These are phyloP conservation scores for Arthrobotrys sinensis DNA, from an alignment of 2,329 filamentous ascomycete genomes.

Conservation along the genomic window DNA sequence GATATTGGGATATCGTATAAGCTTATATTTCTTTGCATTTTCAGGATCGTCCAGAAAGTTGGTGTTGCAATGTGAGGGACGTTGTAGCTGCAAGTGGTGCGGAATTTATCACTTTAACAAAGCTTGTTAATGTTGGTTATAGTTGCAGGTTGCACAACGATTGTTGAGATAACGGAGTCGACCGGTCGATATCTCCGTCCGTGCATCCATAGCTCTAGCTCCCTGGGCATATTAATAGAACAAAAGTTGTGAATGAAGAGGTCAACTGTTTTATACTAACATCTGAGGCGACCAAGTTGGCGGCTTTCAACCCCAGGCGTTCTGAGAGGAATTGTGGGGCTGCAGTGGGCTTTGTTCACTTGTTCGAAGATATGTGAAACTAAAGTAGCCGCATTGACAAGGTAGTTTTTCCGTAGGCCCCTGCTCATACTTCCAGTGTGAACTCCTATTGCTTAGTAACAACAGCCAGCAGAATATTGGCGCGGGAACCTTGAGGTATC, in stretches of 20 bases:
- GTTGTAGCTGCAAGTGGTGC: not conserved
- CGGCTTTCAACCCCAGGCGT: not conserved
- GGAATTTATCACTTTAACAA: not conserved
- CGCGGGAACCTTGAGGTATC: not conserved
- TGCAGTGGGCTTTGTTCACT: slow-evolving; percentile 1
- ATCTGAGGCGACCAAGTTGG: no score
- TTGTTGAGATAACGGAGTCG: not conserved
- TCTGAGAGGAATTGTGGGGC: not conserved
- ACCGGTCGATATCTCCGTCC: not conserved
- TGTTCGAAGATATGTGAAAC: not conserved
- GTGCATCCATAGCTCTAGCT: not conserved
- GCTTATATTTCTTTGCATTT: slow-evolving; percentile 15
- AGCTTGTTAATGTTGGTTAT: slow-evolving; percentile 10
- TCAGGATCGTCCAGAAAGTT: slow-evolving; percentile 16
- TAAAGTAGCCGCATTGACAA: not conserved
- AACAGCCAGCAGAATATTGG: slow-evolving; percentile 3
- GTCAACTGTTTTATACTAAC: not conserved
- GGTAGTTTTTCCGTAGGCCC: not conserved
- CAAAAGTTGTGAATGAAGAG: not conserved
- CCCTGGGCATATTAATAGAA: not conserved
- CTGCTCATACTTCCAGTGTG: not conserved
- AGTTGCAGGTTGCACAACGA: not conserved
- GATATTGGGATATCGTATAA: not conserved
- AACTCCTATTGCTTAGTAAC: slow-evolving; percentile 13
- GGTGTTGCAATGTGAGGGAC: slow-evolving; percentile 2